phyloP scores from a whole-genome alignment of 75 land plant species.

The Gnetum montanum region DNA sequence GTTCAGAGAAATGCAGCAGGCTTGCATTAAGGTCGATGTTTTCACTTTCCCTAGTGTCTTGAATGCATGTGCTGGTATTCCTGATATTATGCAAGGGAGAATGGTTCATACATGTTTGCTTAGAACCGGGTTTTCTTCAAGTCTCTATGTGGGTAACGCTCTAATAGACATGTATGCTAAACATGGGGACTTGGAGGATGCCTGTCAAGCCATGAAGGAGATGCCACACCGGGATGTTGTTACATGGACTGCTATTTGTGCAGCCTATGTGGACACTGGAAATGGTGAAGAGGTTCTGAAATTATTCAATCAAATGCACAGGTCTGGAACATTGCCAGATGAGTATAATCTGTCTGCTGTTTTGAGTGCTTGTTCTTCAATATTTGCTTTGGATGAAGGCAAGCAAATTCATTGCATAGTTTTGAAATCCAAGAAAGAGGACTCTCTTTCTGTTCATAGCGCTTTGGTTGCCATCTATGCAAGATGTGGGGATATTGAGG shows the following conservation, averaged over 20 bases:
- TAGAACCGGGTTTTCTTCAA: conserved; percentile 27
- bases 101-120: conserved; percentile 30
- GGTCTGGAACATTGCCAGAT: conserved; percentile 14
- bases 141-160: conserved; percentile 45
- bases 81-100: conserved; percentile 30
- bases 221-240: conserved; percentile 34
- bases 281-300: conserved; percentile 21
- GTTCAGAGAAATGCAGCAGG: conserved; percentile 31
- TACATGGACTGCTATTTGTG: conserved; percentile 56
- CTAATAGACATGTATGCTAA: conserved; percentile 71
- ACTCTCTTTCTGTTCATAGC: conserved; percentile 35
- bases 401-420: conserved; percentile 26
- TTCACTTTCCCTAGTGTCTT: conserved; percentile 50
- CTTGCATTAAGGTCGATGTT: conserved; percentile 29
- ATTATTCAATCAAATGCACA: conserved; percentile 17
- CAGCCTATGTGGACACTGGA: conserved; percentile 60
- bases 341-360: conserved; percentile 17
- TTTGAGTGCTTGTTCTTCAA: conserved; percentile 14
- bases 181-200: conserved; percentile 36
- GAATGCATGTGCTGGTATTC: conserved; percentile 38
- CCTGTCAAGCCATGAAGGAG: no score
- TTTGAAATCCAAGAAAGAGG: conserved; percentile 13
- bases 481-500: conserved; percentile 21
- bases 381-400: neutral
- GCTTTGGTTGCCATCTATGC: conserved; percentile 35